Base-by-base conservation (phyloP, 1,284 basidiomycete genomes). In the Moesziomyces parantarcticus region DNA sequence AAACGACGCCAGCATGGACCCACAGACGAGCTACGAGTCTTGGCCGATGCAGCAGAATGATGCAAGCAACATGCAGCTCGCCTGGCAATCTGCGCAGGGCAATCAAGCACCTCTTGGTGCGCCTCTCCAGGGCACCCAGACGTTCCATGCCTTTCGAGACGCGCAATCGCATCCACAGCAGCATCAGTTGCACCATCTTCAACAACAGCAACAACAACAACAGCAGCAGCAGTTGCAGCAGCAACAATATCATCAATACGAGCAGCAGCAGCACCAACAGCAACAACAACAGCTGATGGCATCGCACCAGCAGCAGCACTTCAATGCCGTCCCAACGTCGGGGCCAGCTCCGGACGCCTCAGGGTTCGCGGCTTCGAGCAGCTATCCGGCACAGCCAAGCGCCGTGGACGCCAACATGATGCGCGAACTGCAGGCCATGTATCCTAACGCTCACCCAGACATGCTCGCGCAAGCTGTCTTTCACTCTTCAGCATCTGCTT, bases 321-420 rank as follows among this genome's bases (percentile, higher is more conserved):
- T 18, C 18, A 18, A 16, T 14, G 16, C 16, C 7, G 36, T 7
- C 1, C 16, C 36, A 39, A 18, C 14, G 4, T 39, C 36, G 18
- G 36, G 14, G 16, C 14, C 36, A 16, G 13, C 16, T n/a, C 36
- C 3, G 29, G 11, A 11, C 29, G 11, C 11, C 29, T 32, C 29
- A 32, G 29, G 5, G 29, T 11, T 43, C 18, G 23, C 49, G 5
- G 34, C 55, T 25, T 54, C 55, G 6, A 49, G 40, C 7, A 20
- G 3, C 2, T 54, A 47, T 25, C 23, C 45, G 13, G 13, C 6
- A 8, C 39, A 20, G 6, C 16, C 64, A 1, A 32, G 40, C 36
- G 40, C 58, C 16, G 23, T 61, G 36, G 32, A 67, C 29, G 54
- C 45, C 1, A 42, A 41, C 23, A 58, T 47, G 7, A 47, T 61